Evolutionary conservation across 1,139 yeast genomes (phyloP), one percentile per base, ranked within the genome.

Genomic region (Diutina sp.): DNA sequence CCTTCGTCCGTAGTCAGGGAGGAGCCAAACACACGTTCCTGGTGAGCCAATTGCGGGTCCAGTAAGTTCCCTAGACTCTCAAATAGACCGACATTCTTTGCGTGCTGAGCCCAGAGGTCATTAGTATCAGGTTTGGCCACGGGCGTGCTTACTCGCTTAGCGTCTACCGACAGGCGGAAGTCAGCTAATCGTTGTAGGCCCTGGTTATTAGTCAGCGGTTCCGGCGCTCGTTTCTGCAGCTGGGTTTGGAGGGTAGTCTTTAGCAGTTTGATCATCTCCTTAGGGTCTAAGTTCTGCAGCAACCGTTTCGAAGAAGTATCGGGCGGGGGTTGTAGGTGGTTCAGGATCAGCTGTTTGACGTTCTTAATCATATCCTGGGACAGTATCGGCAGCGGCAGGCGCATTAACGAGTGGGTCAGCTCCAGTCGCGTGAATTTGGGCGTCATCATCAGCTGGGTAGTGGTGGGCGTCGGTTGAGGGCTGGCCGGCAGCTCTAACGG

Each of bases 161-260:
- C 62, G 47, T 67, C 69, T 18, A 67, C 61, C 55, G 65, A 62
- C 21, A 62, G 62, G 30, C 69, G 60, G 51, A 67, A 59, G 16
- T 64, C 66, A 2, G 62, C 61, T 21, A 67, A 51, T 29, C 65
- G 60, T 8, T 60, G 59, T 9, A 28, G 29, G 9, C 30, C 51
- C 1, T 11, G 16, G n/a, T 28, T 29, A 46, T 61, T 64, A 55
- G 61, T 61, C 56, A 61, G 63, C 21, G 55, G 56, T 7, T 35
- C 28, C 3, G 61, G 54, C 3, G 58, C 56, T 29, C 61, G 57
- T 14, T 57, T 41, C 50, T 58, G 60, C 28, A 58, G 54, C 52
- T 64, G 65, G 51, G 62, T 58, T 54, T 60, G 60, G 58, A 65
- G 62, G 46, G 64, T 61, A 9, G 58, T 55, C 29, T 65, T 59